A percentile compares a stretch with the other conserved stretches of the same genome.
These are phyloP conservation scores for Penicillium steckii DNA, from an alignment of 495 filamentous ascomycete genomes.

Conservation along the genomic window DNA sequence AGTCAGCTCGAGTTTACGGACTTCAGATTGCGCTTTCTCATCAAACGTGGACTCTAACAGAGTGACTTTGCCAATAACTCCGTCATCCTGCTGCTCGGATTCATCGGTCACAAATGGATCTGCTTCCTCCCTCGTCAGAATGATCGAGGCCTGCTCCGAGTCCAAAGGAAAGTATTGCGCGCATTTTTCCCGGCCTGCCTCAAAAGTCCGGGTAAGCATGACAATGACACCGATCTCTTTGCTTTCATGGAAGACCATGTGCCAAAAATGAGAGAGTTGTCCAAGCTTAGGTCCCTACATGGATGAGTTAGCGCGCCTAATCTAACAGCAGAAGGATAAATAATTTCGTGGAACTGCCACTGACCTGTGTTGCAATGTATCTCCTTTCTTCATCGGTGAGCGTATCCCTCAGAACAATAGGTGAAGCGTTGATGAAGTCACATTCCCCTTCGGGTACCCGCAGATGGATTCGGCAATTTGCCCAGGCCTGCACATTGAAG, in stretches of 20 bases:
- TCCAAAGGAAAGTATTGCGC: conserved; percentile 81
- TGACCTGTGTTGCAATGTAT: conserved; percentile 69
- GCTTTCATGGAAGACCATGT: conserved; percentile 91
- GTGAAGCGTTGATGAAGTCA: conserved; percentile 97
- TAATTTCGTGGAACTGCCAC: conserved; percentile 18
- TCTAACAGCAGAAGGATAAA: neutral
- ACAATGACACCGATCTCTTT: conserved; percentile 79
- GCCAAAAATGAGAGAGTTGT: conserved; percentile 78
- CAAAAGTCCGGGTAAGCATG: conserved; percentile 92
- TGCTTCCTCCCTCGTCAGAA: conserved; percentile 52
- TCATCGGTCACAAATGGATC: conserved; percentile 32
- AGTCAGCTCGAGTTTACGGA: conserved; percentile 54
- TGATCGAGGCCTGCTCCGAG: conserved; percentile 57
- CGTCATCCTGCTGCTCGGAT: conserved; percentile 13
- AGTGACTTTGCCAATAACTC: conserved; percentile 41
- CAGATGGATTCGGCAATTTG: conserved; percentile 80
- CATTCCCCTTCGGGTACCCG: conserved; percentile 73
- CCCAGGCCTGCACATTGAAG: conserved; percentile 81
- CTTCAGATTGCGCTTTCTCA: conserved; percentile 48
- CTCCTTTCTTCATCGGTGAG: conserved; percentile 47
- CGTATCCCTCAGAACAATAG: conserved; percentile 66
- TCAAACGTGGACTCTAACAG: conserved; percentile 49
- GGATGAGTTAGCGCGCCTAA: neutral
- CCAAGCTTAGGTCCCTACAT: conserved; percentile 79
- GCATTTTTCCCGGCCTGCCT: conserved; percentile 83